Percentiles rank a stretch among this genome's conserved stretches.
These are phyloP conservation scores for Nakazawaea peltata DNA, from an alignment of 805 yeast genomes.

Conservation along the genomic window DNA sequence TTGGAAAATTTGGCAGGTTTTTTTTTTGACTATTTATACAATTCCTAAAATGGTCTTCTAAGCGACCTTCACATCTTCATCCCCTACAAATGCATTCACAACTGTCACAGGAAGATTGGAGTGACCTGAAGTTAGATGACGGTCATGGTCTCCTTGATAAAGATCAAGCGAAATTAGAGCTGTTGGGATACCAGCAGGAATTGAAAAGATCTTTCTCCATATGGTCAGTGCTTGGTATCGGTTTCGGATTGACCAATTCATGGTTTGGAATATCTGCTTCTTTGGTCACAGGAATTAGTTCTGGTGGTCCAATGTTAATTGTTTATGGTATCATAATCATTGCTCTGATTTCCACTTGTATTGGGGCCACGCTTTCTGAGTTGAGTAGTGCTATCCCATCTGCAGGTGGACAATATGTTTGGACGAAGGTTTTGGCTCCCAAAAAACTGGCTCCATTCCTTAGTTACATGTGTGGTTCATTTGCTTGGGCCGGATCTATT, in stretches of 20 bases:
- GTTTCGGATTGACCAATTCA: conserved; percentile 52
- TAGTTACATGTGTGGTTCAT: conserved; percentile 54
- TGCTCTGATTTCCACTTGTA: conserved; percentile 35
- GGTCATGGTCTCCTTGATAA: too few species aligned
- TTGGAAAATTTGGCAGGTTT: too few species aligned
- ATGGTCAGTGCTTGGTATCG: conserved; percentile 45
- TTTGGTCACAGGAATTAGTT: conserved; percentile 42
- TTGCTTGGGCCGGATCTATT: conserved; percentile 54
- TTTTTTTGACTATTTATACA: too few species aligned
- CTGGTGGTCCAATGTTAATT: conserved; percentile 53
- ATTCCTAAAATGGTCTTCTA: too few species aligned
- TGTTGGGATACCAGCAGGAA: conserved; percentile 14
- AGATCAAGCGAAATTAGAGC: too few species aligned
- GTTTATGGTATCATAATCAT: conserved; percentile 49
- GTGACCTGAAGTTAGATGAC: too few species aligned
- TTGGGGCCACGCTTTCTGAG: conserved; percentile 47
- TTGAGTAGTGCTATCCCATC: conserved; percentile 44
- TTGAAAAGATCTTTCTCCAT: conserved; percentile 31
- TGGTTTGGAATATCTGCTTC: conserved; percentile 57
- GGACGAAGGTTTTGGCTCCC: conserved; percentile 51
- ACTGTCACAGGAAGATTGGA: too few species aligned
- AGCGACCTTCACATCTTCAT: too few species aligned
- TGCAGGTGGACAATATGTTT: conserved; percentile 53
- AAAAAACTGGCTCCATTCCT: conserved; percentile 34
- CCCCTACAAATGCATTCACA: too few species aligned